Evolutionary conservation across 768 basidiomycete species (phyloP).

Genomic region (Hortiboletus flavorubellus): DNA sequence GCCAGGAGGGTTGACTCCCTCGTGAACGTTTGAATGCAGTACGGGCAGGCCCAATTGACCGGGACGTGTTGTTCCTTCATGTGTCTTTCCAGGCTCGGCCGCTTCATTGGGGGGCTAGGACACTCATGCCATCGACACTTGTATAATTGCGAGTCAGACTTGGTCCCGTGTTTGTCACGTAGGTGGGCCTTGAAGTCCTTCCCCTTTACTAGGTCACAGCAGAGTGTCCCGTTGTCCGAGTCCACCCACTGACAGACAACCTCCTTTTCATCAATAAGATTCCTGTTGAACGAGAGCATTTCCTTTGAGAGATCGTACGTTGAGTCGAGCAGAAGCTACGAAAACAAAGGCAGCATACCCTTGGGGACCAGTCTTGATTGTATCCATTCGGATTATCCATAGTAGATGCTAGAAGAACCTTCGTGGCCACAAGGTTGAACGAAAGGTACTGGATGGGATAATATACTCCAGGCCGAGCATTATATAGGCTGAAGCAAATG

Average conservation of each 20-base stretch:
- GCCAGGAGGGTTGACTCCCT: background rate
- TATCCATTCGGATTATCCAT: background rate
- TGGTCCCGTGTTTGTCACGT: background rate
- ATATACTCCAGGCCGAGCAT: too few species aligned
- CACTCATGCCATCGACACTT: slow-evolving; percentile 1
- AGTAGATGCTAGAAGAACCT: too few species aligned
- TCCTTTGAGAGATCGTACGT: background rate
- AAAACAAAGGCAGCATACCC: background rate
- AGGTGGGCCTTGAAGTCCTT: background rate
- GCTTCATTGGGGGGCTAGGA: background rate
- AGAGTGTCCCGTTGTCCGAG: background rate
- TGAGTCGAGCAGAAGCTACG: background rate
- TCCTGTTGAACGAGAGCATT: background rate
- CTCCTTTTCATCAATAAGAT: background rate
- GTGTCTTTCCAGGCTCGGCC: slow-evolving; percentile 6
- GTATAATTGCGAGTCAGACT: background rate
- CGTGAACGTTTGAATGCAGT: slow-evolving; percentile 3
- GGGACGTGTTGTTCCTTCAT: background rate
- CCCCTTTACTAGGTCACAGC: background rate
- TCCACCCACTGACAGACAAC: slow-evolving; percentile 4
- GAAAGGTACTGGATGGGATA: too few species aligned
- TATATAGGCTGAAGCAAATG: too few species aligned
- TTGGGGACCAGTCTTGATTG: background rate
- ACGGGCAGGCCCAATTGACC: slow-evolving; percentile 1
- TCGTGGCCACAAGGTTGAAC: background rate